Evolutionary conservation across 2,329 filamentous ascomycete species (phyloP).

Genomic region (Arthroderma sp.): DNA sequence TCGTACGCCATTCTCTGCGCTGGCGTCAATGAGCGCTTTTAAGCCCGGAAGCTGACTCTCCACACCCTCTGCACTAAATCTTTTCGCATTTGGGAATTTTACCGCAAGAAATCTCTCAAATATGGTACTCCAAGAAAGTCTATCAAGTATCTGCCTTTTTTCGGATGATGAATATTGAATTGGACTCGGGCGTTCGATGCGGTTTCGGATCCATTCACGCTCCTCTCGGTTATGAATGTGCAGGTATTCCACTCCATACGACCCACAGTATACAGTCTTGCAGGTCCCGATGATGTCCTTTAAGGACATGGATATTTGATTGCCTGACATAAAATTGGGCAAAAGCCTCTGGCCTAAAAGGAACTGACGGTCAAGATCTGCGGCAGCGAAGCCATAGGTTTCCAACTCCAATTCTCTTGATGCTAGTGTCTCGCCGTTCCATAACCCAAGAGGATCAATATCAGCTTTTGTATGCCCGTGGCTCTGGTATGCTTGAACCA

Average conservation of each 20-base stretch:
- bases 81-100: slow-evolving; percentile 99
- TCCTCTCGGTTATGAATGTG: slow-evolving; percentile 95
- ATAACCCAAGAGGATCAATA: slow-evolving; percentile 90
- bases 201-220: slow-evolving; percentile 95
- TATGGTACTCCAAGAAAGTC: slow-evolving; percentile 95
- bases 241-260: slow-evolving; percentile 97
- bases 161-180: slow-evolving; percentile 98
- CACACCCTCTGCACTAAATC: slow-evolving; percentile 94
- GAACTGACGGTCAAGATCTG: slow-evolving; percentile 86
- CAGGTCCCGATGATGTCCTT: slow-evolving; percentile 87
- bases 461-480: slow-evolving; percentile 97
- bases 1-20: slow-evolving; percentile 95
- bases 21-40: slow-evolving; percentile 97
- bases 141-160: slow-evolving; percentile 93
- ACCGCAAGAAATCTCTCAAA: slow-evolving; percentile 92
- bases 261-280: slow-evolving; percentile 91
- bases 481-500: slow-evolving; percentile 94
- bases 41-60: slow-evolving; percentile 96
- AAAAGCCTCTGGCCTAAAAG: slow-evolving; percentile 86
- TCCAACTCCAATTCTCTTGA: slow-evolving; percentile 82
- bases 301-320: slow-evolving; percentile 88
- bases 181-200: slow-evolving; percentile 81
- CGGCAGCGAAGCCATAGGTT: slow-evolving; percentile 89
- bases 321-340: slow-evolving; percentile 79
- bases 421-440: slow-evolving; percentile 73